A percentile compares a stretch with the other conserved stretches of the same genome.
phyloP scores from a whole-genome alignment of 495 filamentous ascomycete genomes.

The Talaromyces nanjingensis region DNA sequence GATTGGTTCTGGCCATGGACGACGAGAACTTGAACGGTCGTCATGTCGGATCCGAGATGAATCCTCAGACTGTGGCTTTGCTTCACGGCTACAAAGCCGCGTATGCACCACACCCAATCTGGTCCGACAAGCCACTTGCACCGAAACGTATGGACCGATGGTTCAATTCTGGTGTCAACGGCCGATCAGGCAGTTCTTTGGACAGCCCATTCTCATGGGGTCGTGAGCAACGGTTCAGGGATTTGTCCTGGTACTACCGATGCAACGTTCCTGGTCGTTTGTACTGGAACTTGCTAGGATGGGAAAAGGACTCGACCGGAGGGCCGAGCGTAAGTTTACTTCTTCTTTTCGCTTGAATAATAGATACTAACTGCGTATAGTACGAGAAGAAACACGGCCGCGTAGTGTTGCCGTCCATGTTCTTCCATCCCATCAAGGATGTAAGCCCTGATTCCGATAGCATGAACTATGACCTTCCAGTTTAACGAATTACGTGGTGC shows the following conservation, averaged over 20 bases:
- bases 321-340: slow-evolving; percentile 26
- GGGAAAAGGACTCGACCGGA: slow-evolving; percentile 42
- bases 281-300: slow-evolving; percentile 13
- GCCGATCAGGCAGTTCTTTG: slow-evolving; percentile 10
- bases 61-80: slow-evolving; percentile 54
- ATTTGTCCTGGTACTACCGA: slow-evolving; percentile 23
- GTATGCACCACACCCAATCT: slow-evolving; percentile 53
- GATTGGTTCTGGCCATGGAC: slow-evolving; percentile 60
- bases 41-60: slow-evolving; percentile 64
- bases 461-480: slow-evolving; percentile 10
- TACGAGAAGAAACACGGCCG: slow-evolving; percentile 47
- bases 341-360: neutral
- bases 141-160: slow-evolving; percentile 46
- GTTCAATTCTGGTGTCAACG: slow-evolving; percentile 49
- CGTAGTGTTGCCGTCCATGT: slow-evolving; percentile 48
- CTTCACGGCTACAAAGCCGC: slow-evolving; percentile 61
- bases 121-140: slow-evolving; percentile 54
- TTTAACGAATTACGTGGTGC: slow-evolving; percentile 4
- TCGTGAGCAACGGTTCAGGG: slow-evolving; percentile 14
- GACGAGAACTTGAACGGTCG: slow-evolving; percentile 53
- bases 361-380: slow-evolving; percentile 14
- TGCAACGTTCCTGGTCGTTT: slow-evolving; percentile 12
- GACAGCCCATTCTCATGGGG: slow-evolving; percentile 19
- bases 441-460: slow-evolving; percentile 16
- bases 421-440: slow-evolving; percentile 50